A percentile compares a stretch with the other conserved stretches of the same genome.
Evolutionary conservation across 306 rosid species (phyloP).

Genomic region (Lupinus albus): DNA sequence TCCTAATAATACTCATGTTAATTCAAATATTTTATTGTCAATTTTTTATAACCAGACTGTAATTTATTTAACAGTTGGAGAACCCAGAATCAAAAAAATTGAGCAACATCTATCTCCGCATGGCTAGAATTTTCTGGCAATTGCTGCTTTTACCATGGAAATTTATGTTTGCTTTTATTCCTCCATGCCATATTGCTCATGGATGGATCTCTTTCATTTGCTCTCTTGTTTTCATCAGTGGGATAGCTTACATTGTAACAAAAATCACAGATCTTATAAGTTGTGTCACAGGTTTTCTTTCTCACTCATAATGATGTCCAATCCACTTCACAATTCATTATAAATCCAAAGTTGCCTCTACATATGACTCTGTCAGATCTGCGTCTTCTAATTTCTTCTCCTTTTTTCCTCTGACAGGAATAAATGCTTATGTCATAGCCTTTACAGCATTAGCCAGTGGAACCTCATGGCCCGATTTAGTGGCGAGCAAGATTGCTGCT

Average conservation of each 20-base stretch:
- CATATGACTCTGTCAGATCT: constrained; percentile 11
- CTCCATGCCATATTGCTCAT: constrained; percentile 84
- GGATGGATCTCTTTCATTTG: constrained; percentile 92
- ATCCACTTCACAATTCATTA: constrained; percentile 29
- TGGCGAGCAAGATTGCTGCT: constrained; percentile 97
- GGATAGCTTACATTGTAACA: constrained; percentile 83
- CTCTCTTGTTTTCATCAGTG: constrained; percentile 85
- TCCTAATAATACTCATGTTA: constrained; percentile 4
- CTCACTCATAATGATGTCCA: constrained; percentile 31
- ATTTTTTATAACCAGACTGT: constrained; percentile 34
- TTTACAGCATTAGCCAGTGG: constrained; percentile 90
- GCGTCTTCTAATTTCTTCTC: constrained; percentile 14
- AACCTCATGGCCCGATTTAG: constrained; percentile 99
- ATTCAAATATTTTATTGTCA: constrained; percentile 6
- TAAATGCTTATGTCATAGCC: constrained; percentile 91
- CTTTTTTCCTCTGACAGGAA: constrained; percentile 57
- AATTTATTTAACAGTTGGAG: constrained; percentile 64
- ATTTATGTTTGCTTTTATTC: constrained; percentile 81
- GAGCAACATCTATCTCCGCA: constrained; percentile 47
- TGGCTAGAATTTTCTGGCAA: constrained; percentile 65
- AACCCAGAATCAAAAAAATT: constrained; percentile 56
- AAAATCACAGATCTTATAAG: constrained; percentile 86
- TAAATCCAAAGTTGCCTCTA: constrained; percentile 21
- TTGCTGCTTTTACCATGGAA: constrained; percentile 79
- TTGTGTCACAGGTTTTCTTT: constrained; percentile 85